Evolutionary conservation across 768 basidiomycete species (phyloP).

Genomic region (Tricholoma sp.): DNA sequence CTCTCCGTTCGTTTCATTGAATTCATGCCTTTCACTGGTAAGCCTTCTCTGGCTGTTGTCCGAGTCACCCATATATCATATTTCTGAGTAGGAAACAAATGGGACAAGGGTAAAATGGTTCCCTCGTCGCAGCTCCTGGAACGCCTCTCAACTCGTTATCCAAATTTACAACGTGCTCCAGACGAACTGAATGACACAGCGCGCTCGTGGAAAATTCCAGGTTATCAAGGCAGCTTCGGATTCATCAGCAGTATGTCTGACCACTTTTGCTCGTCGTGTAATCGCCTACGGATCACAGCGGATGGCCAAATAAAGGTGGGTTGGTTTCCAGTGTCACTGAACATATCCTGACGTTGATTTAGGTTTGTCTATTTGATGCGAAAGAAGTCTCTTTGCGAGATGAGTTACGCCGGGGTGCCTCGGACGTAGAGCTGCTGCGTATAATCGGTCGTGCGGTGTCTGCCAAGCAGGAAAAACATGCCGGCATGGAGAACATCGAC

Average conservation of each 20-base stretch:
- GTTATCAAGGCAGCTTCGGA: slow-evolving; percentile 65
- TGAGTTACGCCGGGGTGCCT: slow-evolving; percentile 57
- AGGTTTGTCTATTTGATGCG: slow-evolving; percentile 87
- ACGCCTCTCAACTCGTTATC: slow-evolving; percentile 42
- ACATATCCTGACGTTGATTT: background rate
- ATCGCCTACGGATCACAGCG: slow-evolving; percentile 79
- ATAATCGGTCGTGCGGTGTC: slow-evolving; percentile 61
- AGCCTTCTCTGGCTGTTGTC: slow-evolving; percentile 6
- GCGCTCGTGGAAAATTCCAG: slow-evolving; percentile 70
- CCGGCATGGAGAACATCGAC: slow-evolving; percentile 78
- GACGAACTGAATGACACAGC: slow-evolving; percentile 79
- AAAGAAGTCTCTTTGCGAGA: slow-evolving; percentile 82
- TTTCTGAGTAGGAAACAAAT: slow-evolving; percentile 63
- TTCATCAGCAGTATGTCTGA: slow-evolving; percentile 95
- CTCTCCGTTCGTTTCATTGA: slow-evolving; percentile 85
- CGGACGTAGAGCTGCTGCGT: slow-evolving; percentile 55
- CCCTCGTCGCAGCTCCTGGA: slow-evolving; percentile 63
- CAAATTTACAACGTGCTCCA: slow-evolving; percentile 48
- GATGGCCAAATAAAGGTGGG: slow-evolving; percentile 84
- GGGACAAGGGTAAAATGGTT: slow-evolving; percentile 80
- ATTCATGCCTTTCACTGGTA: slow-evolving; percentile 92
- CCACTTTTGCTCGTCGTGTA: slow-evolving; percentile 85
- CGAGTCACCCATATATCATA: background rate
- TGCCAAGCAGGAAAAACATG: slow-evolving; percentile 77
- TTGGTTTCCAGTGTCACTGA: background rate